phyloP scores from a whole-genome alignment of 768 basidiomycete species.

The Agaricus subrufescens region DNA sequence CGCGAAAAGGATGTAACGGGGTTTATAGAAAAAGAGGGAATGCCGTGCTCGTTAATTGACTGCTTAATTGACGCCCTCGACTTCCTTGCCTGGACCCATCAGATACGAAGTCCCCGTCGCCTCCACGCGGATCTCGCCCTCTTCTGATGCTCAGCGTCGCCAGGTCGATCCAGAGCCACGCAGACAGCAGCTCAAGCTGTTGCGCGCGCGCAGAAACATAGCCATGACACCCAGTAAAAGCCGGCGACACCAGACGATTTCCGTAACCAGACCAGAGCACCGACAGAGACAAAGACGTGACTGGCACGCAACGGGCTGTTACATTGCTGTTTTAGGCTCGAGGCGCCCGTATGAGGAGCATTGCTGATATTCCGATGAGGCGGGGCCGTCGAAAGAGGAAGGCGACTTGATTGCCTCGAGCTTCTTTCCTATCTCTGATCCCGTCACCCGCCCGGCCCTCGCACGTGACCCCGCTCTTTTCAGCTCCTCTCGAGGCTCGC shows the following conservation, averaged over 20 bases:
- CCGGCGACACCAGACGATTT: background rate
- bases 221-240: background rate
- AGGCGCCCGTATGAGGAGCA: too few species aligned
- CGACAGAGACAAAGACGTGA: too few species aligned
- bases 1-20: constrained; percentile 27
- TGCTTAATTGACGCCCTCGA: constrained; percentile 40
- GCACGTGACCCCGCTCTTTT: constrained; percentile 4
- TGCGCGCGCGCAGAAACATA: constrained; percentile 7
- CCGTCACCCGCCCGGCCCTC: background rate
- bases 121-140: constrained; percentile 39
- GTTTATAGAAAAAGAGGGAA: constrained; percentile 27
- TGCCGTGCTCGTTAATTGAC: constrained; percentile 30
- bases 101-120: constrained; percentile 22
- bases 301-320: background rate
- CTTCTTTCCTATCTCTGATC: background rate
- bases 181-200: constrained; percentile 24
- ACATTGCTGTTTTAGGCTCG: background rate
- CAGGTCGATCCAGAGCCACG: constrained; percentile 30
- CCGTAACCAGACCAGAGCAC: background rate
- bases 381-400: constrained; percentile 1
- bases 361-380: background rate
- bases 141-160: constrained; percentile 35
- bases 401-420: background rate
- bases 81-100: constrained; percentile 23
- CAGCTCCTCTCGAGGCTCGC: background rate